Base-by-base conservation (phyloP, 2,329 filamentous ascomycete species). In the Aspergillus aculeatus region DNA sequence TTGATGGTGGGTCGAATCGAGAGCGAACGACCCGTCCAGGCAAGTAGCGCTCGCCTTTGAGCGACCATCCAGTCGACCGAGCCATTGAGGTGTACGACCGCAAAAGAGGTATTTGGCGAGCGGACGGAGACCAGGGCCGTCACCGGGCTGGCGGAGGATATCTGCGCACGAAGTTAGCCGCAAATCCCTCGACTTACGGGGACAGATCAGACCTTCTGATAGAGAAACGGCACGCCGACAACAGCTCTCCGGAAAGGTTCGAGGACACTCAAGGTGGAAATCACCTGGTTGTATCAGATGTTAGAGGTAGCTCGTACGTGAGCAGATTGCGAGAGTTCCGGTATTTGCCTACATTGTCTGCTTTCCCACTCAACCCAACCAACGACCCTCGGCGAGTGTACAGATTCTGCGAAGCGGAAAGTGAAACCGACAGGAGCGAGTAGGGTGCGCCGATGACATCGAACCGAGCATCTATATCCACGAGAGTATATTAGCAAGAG, bases 1-100 rank as follows among this genome's bases (percentile, higher is more conserved):
- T 92, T 93, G 65, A 96, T 82, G 50, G 86, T 88, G 2, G 93
- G 91, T 38, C 86, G 87, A 49, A 95, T 83, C 16, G 83, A 82
- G 57, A 99, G 82, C 0, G 91, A 92, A 73, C 96, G 91, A 29
- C 95, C 95, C 0, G 94, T 96, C 95, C 95, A 99, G 57, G 95
- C 95, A n/a, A 98, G 82, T 56, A 99, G 82, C 1, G 92, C 92
- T 65, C 91, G 89, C 63, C 91, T 85, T 74, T 98, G 93, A 6
- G 91, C 85, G 9, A 99, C 81, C 82, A 96, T 91, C 94, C 95
- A 99, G 78, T 99, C 95, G 59, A 92, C 88, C 4, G 92, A 92
- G 59, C 95, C 95, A 79, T 99, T 92, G 54, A 99, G 85, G 73
- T 94, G 90, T 26, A 99, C 83, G 7, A 96, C 86, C 12, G 90